These are phyloP conservation scores for Beauveria rudraprayagi DNA, from an alignment of 2,329 filamentous ascomycete species.

Conservation along the genomic window DNA sequence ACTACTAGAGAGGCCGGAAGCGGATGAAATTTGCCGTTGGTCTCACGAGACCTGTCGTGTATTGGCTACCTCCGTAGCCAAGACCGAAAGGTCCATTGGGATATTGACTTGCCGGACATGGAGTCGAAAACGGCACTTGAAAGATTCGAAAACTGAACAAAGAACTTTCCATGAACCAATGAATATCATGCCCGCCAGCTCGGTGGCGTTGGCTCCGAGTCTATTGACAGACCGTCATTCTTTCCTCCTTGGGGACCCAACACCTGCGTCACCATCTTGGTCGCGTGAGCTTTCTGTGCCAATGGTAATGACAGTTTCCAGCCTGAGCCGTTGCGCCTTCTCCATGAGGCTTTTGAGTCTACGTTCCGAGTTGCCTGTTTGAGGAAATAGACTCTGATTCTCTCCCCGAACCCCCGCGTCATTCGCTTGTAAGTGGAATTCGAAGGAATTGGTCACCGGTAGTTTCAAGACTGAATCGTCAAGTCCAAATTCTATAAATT, in stretches of 20 bases:
- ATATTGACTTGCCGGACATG: slow-evolving; percentile 33
- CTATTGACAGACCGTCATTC: too few relatives aligned
- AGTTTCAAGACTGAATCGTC: too few relatives aligned
- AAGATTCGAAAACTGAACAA: slow-evolving; percentile 21
- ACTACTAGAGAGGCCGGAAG: slow-evolving; percentile 30
- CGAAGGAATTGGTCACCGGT: too few relatives aligned
- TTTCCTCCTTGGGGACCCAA: too few relatives aligned
- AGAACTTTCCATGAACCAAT: neutral
- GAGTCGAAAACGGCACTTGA: slow-evolving; percentile 25
- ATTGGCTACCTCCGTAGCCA: slow-evolving; percentile 28
- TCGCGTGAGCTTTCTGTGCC: neutral
- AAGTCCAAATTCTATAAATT: too few relatives aligned
- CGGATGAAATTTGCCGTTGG: slow-evolving; percentile 36
- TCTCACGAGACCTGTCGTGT: slow-evolving; percentile 33
- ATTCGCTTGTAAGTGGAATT: too few relatives aligned
- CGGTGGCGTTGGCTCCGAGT: neutral
- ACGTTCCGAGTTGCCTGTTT: neutral
- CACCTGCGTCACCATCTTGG: too few relatives aligned
- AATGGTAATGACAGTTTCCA: neutral
- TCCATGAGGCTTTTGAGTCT: neutral
- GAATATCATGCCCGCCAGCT: neutral
- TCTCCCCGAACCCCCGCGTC: too few relatives aligned
- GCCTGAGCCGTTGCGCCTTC: neutral
- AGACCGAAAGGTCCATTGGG: slow-evolving; percentile 26
- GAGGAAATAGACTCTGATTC: neutral